These are phyloP conservation scores for Ilyonectria destructans DNA, from an alignment of 2,329 filamentous ascomycete genomes.

Conservation along the genomic window DNA sequence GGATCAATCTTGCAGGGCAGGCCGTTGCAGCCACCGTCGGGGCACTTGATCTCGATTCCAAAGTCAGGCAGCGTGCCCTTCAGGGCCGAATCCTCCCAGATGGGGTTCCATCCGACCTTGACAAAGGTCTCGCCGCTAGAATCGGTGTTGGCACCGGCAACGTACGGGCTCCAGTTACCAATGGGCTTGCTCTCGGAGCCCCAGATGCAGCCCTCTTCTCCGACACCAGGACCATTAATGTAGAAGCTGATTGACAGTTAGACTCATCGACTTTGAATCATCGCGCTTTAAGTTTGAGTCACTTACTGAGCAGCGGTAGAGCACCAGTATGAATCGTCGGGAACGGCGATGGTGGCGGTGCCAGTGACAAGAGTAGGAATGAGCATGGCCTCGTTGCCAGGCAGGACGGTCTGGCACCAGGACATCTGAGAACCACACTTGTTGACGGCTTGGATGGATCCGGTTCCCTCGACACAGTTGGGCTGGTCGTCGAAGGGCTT, in stretches of 20 bases:
- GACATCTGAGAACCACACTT: conserved; percentile 75
- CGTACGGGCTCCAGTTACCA: conserved; percentile 86
- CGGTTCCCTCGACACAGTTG: conserved; percentile 81
- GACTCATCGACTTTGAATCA: conserved; percentile 42
- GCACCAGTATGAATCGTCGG: conserved; percentile 80
- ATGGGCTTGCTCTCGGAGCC: conserved; percentile 73
- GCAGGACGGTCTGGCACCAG: conserved; percentile 86
- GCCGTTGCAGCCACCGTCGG: conserved; percentile 77
- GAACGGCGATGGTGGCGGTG: conserved; percentile 77
- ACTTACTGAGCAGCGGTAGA: conserved; percentile 82
- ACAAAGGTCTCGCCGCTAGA: conserved; percentile 77
- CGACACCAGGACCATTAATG: conserved; percentile 81
- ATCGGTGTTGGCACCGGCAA: conserved; percentile 83
- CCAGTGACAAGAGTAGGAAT: conserved; percentile 80
- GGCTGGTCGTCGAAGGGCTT: conserved; percentile 80
- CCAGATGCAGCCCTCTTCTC: conserved; percentile 79
- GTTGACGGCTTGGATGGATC: conserved; percentile 77
- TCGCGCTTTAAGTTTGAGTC: not conserved
- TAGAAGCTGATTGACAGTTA: conserved; percentile 74
- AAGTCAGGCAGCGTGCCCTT: conserved; percentile 73
- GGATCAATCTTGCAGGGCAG: conserved; percentile 83
- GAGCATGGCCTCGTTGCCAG: conserved; percentile 86
- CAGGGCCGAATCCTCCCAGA: conserved; percentile 74
- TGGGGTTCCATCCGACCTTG: conserved; percentile 85
- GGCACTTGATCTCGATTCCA: conserved; percentile 81